phyloP scores from a whole-genome alignment of 2,329 filamentous ascomycete genomes.

The Fusarium sp. region DNA sequence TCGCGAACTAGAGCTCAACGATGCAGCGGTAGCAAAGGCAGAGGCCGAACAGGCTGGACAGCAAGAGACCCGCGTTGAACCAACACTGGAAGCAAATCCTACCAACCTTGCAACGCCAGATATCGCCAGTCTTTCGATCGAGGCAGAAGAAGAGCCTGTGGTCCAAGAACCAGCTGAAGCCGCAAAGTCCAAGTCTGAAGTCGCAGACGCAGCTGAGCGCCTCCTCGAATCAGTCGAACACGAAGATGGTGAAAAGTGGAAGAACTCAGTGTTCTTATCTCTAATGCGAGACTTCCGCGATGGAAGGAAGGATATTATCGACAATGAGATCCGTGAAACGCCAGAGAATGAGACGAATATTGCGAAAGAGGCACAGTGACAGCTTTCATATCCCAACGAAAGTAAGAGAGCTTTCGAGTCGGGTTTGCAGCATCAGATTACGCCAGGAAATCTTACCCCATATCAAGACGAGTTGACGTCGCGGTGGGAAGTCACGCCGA shows the following conservation, averaged over 20 bases:
- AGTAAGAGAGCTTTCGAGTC: neutral
- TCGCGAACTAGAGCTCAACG: constrained; percentile 54
- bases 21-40: constrained; percentile 46
- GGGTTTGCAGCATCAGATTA: neutral
- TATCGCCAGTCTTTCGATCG: constrained; percentile 50
- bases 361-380: constrained; percentile 36
- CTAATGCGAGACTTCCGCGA: constrained; percentile 61
- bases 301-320: constrained; percentile 58
- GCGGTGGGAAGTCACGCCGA: constrained; percentile 26
- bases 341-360: constrained; percentile 26
- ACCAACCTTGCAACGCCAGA: constrained; percentile 49
- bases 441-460: constrained; percentile 9
- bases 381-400: neutral
- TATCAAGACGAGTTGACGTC: constrained; percentile 33
- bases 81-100: constrained; percentile 10
- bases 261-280: constrained; percentile 59
- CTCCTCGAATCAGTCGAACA: constrained; percentile 59
- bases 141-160: constrained; percentile 29
- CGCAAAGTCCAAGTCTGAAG: constrained; percentile 50
- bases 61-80: constrained; percentile 10
- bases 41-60: constrained; percentile 25
- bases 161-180: constrained; percentile 30
- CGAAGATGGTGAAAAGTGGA: constrained; percentile 60
- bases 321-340: constrained; percentile 55
- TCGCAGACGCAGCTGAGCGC: constrained; percentile 57